These are phyloP conservation scores for Solanum habrochaites DNA, from an alignment of 257 asterid genomes.

Conservation along the genomic window DNA sequence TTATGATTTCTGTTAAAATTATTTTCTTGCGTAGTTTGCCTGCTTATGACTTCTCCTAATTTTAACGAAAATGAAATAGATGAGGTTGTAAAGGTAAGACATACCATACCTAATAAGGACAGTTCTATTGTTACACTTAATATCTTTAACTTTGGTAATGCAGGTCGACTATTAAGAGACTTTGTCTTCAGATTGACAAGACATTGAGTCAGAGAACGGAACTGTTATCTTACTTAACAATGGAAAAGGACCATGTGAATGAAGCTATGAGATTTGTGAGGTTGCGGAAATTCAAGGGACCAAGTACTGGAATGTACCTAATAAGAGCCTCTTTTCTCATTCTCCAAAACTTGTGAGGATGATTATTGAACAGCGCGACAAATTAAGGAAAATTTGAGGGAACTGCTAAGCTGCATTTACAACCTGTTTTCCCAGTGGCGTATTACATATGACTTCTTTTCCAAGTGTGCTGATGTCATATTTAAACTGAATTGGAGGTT, in stretches of 20 bases:
- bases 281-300: background rate
- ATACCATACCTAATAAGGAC: too few relatives aligned
- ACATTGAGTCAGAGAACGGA: background rate
- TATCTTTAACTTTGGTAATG: background rate
- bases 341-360: background rate
- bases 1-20: too few relatives aligned
- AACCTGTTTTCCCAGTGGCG: background rate
- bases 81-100: background rate
- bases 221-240: background rate
- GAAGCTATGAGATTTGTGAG: background rate
- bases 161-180: background rate
- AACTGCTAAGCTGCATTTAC: background rate
- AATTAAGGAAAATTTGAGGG: too few relatives aligned
- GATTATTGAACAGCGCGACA: background rate
- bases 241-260: background rate
- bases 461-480: background rate
- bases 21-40: too few relatives aligned
- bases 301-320: background rate
- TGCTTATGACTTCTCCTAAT: background rate
- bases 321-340: background rate
- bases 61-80: background rate
- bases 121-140: background rate
- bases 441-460: background rate
- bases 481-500: background rate
- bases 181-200: background rate